A percentile compares a stretch with the other conserved stretches of the same genome.
Conservation (phyloP, 352 stramenopile genomes). For the Phytophthora pluvialis region DNA sequence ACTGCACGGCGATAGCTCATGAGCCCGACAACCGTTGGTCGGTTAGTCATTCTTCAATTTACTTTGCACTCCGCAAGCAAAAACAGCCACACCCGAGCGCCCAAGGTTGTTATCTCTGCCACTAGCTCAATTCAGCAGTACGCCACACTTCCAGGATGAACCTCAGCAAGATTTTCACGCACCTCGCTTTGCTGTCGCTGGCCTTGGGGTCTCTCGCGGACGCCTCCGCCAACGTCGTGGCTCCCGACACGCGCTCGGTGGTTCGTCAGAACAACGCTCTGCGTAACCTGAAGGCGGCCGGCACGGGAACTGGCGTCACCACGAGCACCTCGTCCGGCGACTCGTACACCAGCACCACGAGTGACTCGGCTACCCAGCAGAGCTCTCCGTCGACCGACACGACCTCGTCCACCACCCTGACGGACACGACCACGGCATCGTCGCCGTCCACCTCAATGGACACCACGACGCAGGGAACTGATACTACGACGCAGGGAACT, state of each 20-base stretch:
- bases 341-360: slow-evolving; percentile 14
- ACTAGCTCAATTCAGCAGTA: slow-evolving; percentile 22
- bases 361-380: slow-evolving; percentile 8
- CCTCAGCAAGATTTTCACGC: slow-evolving; percentile 37
- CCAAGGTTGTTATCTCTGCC: slow-evolving; percentile 6
- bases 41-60: slow-evolving; percentile 33
- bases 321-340: slow-evolving; percentile 26
- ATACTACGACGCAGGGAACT: background rate
- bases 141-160: slow-evolving; percentile 30
- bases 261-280: slow-evolving; percentile 15
- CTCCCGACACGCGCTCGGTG: slow-evolving; percentile 10
- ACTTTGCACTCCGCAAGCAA: slow-evolving; percentile 21
- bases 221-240: slow-evolving; percentile 2
- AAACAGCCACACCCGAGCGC: slow-evolving; percentile 11
- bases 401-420: slow-evolving; percentile 16
- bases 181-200: slow-evolving; percentile 33
- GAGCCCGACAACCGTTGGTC: background rate
- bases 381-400: slow-evolving; percentile 21
- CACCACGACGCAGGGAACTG: background rate
- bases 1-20: slow-evolving; percentile 2
- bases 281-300: slow-evolving; percentile 27
- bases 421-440: slow-evolving; percentile 18
- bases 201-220: slow-evolving; percentile 26
- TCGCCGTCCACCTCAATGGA: slow-evolving; percentile 22
- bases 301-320: slow-evolving; percentile 23